A percentile compares a stretch with the other conserved stretches of the same genome.
Conservation (phyloP, 2,329 filamentous ascomycete species). For the Hymenoscyphus fraxineus region DNA sequence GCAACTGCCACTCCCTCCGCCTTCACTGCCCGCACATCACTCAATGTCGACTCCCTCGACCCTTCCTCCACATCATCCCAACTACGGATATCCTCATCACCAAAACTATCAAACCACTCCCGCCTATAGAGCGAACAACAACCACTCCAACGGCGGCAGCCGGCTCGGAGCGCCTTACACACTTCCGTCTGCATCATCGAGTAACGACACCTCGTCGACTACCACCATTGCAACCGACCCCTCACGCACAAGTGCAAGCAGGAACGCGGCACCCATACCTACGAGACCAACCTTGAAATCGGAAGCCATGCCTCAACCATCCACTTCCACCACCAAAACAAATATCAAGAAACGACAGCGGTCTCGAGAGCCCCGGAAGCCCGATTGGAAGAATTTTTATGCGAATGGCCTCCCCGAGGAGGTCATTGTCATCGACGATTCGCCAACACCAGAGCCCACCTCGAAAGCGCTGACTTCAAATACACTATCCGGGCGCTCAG, state of each 20-base stretch:
- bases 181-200: slow-evolving; percentile 32
- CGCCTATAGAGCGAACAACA: slow-evolving; percentile 47
- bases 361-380: slow-evolving; percentile 47
- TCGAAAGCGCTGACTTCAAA: slow-evolving; percentile 40
- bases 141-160: slow-evolving; percentile 34
- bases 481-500: slow-evolving; percentile 24
- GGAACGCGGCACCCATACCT: slow-evolving; percentile 22
- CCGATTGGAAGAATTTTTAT: slow-evolving; percentile 78
- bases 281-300: slow-evolving; percentile 31
- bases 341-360: slow-evolving; percentile 39
- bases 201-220: slow-evolving; percentile 30
- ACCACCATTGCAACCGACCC: slow-evolving; percentile 26
- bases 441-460: slow-evolving; percentile 46
- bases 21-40: slow-evolving; percentile 1
- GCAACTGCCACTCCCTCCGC: not conserved
- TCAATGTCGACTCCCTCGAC: slow-evolving; percentile 78
- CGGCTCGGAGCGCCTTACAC: slow-evolving; percentile 32
- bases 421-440: slow-evolving; percentile 77
- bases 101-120: slow-evolving; percentile 52
- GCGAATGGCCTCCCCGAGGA: slow-evolving; percentile 80
- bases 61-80: slow-evolving; percentile 63
- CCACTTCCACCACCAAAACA: slow-evolving; percentile 29
- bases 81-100: slow-evolving; percentile 58
- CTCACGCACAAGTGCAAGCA: slow-evolving; percentile 24
- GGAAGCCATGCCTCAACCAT: slow-evolving; percentile 37